Percentiles rank a stretch among this genome's conserved stretches.
Conservation (phyloP, 2,329 filamentous ascomycete genomes). For the Exophiala oligosperma region DNA sequence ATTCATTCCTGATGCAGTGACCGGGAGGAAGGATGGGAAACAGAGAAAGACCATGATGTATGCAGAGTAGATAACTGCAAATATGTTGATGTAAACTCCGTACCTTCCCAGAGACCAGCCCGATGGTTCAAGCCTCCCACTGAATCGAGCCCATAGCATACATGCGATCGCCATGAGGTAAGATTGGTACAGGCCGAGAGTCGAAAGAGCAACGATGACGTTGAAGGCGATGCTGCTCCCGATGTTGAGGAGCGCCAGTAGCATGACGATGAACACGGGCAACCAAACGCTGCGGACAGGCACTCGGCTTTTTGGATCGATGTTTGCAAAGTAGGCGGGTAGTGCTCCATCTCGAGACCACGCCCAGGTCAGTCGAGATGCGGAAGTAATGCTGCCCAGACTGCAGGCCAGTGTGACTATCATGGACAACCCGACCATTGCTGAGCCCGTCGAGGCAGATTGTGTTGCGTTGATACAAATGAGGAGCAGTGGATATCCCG, state of each 20-base stretch:
- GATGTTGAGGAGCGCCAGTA: constrained; percentile 43
- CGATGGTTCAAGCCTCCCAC: constrained; percentile 11
- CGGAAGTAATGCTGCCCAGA: constrained; percentile 41
- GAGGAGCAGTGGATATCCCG: constrained; percentile 12
- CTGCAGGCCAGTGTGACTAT: constrained; percentile 16
- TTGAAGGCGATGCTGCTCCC: constrained; percentile 38
- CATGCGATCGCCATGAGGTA: constrained; percentile 31
- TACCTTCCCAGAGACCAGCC: constrained; percentile 26
- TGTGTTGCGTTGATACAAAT: constrained; percentile 23
- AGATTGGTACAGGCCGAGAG: constrained; percentile 39
- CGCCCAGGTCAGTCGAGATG: constrained; percentile 50
- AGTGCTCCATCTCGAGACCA: constrained; percentile 52
- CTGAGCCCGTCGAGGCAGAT: constrained; percentile 16
- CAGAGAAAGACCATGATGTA: constrained; percentile 34
- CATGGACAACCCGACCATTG: constrained; percentile 17
- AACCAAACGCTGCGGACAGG: constrained; percentile 42
- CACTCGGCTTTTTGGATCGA: constrained; percentile 32
- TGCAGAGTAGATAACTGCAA: constrained; percentile 36
- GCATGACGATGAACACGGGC: constrained; percentile 35
- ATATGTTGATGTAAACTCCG: constrained; percentile 36
- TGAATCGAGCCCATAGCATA: constrained; percentile 29
- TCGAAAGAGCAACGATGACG: constrained; percentile 42
- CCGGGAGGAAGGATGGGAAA: constrained; percentile 37
- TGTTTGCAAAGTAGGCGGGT: constrained; percentile 34
- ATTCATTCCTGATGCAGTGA: constrained; percentile 39